Base-by-base conservation (phyloP, 768 basidiomycete species). In the Tylopilus rubrobrunneus region DNA sequence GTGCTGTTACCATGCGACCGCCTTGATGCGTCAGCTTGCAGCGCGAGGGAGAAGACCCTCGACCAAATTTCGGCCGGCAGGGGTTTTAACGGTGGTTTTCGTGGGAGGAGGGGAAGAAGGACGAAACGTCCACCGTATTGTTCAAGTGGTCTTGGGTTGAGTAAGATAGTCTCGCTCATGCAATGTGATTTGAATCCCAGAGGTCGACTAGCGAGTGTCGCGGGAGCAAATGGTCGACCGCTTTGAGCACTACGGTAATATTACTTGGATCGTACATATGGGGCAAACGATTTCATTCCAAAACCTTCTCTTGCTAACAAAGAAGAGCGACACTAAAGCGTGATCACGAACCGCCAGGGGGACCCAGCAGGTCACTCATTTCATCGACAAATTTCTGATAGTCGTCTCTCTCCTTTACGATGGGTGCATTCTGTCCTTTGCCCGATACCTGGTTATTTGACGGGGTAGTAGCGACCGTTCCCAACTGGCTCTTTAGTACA, bases 321-420 rank as follows among this genome's bases (percentile, higher is more conserved):
- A 39, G 31, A 31, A 36, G 19, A 31, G 21, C 25, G 41, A 39
- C 21, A 45, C 27, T 12, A 28, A 15, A 46, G 36, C 15, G 12
- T 17, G 8, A 51, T 67, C 56, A 67, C 46, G 34, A 49, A 33
- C 43, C 47, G 7, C 49, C 45, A 28, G 58, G 45, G 14, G 64
- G 61, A 23, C 72, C 73, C 33, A 89, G 64, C 45, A 89, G 78
- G 65, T 88, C 87, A 29, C 79, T 77, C 80, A 89, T 83, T 58
- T 87, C 87, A 52, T 86, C 87, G 40, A 88, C 73, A 69, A 89
- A 90, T 57, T 83, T 88, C 49, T 79, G 81, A 63, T 90, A 91
- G 60, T 89, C 88, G 55, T 84, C 84, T 66, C 80, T 83, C 52
- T 68, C 71, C 65, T 77, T 81, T 52, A 68, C 59, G 19, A 57